These are phyloP conservation scores for Anastatica hierochuntica DNA, from an alignment of 345 rosid species.

Conservation along the genomic window DNA sequence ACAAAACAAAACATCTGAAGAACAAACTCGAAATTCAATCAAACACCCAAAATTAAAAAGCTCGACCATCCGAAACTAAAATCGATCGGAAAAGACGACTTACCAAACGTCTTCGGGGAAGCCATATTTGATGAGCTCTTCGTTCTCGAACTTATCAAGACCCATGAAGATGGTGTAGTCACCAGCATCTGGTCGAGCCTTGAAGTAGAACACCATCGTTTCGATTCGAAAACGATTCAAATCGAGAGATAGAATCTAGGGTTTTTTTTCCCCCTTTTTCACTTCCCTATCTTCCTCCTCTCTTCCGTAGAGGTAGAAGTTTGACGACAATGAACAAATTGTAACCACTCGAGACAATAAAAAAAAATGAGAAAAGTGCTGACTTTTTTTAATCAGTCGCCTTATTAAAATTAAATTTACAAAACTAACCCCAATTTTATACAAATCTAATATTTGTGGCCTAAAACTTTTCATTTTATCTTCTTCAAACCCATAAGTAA, in stretches of 20 bases:
- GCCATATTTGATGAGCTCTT: slow-evolving; percentile 96
- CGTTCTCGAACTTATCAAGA: slow-evolving; percentile 97
- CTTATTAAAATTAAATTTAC: not conserved
- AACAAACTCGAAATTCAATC: not conserved
- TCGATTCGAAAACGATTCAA: slow-evolving; percentile 17
- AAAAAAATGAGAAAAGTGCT: not conserved
- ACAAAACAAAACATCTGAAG: too few species aligned
- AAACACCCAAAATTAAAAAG: too few species aligned
- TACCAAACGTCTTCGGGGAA: slow-evolving; percentile 97
- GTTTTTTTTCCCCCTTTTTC: slow-evolving; percentile 24
- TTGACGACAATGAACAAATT: slow-evolving; percentile 5
- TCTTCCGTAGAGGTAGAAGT: slow-evolving; percentile 2
- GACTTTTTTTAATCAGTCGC: slow-evolving; percentile 8
- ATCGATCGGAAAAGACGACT: not conserved
- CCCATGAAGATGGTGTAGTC: slow-evolving; percentile 99
- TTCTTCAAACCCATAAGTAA: too few species aligned
- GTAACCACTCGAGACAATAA: slow-evolving; percentile 19
- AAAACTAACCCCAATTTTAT: too few species aligned
- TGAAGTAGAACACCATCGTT: slow-evolving; percentile 89
- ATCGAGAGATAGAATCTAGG: slow-evolving; percentile 27
- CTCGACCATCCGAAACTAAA: too few species aligned
- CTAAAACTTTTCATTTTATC: too few species aligned
- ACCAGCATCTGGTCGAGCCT: slow-evolving; percentile 88
- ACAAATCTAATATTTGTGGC: too few species aligned
- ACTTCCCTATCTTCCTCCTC: slow-evolving; percentile 5